Conservation (phyloP, 805 yeast species). For the Yarrowia porcina region DNA sequence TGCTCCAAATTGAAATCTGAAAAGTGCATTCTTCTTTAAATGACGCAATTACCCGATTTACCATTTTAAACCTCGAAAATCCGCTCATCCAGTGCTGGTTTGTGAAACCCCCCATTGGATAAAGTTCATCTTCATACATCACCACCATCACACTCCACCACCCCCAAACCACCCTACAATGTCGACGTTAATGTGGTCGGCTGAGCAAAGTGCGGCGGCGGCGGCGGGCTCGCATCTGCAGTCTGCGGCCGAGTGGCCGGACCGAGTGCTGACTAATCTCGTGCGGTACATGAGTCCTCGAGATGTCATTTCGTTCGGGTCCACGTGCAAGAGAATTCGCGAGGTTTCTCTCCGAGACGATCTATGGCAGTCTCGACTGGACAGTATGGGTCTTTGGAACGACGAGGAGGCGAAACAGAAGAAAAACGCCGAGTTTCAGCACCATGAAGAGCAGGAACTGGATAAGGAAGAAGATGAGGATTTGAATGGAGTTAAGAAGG, state of each 20-base stretch:
- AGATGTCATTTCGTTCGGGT: neutral
- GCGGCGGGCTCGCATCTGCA: constrained; percentile 5
- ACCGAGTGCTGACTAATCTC: constrained; percentile 6
- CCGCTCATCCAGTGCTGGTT: no score
- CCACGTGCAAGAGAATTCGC: neutral
- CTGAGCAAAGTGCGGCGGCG: constrained; percentile 16
- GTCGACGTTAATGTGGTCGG: constrained; percentile 26
- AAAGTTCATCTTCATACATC: neutral
- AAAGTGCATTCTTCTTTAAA: no score
- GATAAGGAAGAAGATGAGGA: constrained; percentile 12
- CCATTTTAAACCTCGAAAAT: no score
- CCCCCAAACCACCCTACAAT: neutral
- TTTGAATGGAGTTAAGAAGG: neutral
- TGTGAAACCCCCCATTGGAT: no score
- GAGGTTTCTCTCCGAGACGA: constrained; percentile 20
- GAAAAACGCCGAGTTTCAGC: neutral
- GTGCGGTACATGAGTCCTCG: neutral
- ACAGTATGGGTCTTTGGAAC: constrained; percentile 37
- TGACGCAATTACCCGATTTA: no score
- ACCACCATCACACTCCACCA: neutral
- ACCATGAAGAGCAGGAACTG: neutral
- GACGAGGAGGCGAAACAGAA: constrained; percentile 15
- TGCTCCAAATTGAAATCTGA: no score
- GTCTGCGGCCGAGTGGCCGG: constrained; percentile 24
- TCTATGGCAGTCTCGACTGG: constrained; percentile 43